Conservation (phyloP, 2,329 filamentous ascomycete genomes). For the Aspergillaceae sp. region DNA sequence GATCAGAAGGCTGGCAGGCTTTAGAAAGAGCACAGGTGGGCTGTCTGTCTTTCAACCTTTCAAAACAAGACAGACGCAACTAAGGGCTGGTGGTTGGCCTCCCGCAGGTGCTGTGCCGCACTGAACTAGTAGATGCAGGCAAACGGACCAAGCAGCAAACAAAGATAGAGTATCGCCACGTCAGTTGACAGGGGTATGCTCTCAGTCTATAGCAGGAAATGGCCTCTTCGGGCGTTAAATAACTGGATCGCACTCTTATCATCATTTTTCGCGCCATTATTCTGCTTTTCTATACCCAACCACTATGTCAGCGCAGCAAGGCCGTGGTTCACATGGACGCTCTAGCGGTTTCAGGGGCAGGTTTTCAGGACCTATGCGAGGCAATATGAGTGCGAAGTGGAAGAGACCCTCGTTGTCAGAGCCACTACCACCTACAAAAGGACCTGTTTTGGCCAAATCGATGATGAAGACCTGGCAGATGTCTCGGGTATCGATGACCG, state of each 20-base stretch:
- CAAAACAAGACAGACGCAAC: no score
- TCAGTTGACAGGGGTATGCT: no score
- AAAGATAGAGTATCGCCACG: neutral
- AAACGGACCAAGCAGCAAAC: neutral
- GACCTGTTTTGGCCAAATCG: slow-evolving; percentile 10
- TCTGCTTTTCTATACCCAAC: neutral
- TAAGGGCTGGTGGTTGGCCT: no score
- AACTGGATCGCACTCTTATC: neutral
- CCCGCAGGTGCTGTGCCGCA: no score
- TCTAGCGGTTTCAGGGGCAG: neutral
- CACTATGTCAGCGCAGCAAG: neutral
- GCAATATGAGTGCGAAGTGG: neutral
- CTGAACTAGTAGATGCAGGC: no score
- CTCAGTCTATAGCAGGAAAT: no score
- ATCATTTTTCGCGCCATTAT: neutral
- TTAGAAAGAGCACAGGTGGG: no score
- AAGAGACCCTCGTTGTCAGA: neutral
- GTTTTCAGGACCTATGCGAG: neutral
- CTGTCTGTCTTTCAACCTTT: no score
- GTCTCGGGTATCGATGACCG: neutral
- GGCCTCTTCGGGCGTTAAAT: no score
- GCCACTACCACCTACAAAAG: slow-evolving; percentile 8
- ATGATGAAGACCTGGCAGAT: slow-evolving; percentile 6
- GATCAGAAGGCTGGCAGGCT: no score
- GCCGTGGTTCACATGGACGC: neutral